Evolutionary conservation across 2,329 filamentous ascomycete species (phyloP).

Genomic region (Ophiostoma himal-ulmi): DNA sequence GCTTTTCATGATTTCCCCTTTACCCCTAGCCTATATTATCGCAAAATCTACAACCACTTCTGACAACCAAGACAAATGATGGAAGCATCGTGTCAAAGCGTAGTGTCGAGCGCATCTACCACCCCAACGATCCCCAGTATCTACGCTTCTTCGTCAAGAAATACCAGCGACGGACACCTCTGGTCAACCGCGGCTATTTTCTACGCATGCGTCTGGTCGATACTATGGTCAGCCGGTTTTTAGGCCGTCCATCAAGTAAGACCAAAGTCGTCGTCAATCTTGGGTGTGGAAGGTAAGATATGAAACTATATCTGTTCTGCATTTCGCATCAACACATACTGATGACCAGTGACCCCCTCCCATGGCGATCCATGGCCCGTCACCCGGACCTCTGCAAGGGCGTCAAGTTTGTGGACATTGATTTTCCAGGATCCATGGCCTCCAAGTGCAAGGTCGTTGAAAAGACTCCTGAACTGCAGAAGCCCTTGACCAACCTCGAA

Average conservation of each 20-base stretch:
- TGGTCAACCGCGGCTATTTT: conserved; percentile 89
- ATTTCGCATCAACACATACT: conserved; percentile 1
- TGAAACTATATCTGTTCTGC: background rate
- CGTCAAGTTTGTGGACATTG: conserved; percentile 73
- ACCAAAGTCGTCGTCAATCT: conserved; percentile 77
- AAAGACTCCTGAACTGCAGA: conserved; percentile 54
- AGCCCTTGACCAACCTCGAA: conserved; percentile 43
- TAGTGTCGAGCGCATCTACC: conserved; percentile 86
- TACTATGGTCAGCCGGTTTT: conserved; percentile 64
- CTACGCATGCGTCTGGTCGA: conserved; percentile 79
- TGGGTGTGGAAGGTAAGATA: conserved; percentile 79
- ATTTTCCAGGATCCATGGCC: conserved; percentile 73
- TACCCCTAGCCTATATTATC: background rate
- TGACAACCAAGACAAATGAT: conserved; percentile 64
- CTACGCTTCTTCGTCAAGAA: conserved; percentile 84
- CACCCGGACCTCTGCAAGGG: conserved; percentile 54
- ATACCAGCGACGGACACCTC: conserved; percentile 72
- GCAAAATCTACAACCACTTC: background rate
- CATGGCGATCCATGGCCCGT: conserved; percentile 72
- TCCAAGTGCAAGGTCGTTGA: conserved; percentile 66
- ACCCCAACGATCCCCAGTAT: conserved; percentile 70
- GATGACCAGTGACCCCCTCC: conserved; percentile 66
- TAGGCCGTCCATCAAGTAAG: conserved; percentile 45
- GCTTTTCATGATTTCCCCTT: background rate
- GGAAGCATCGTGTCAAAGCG: conserved; percentile 89